phyloP scores from a whole-genome alignment of 1,139 yeast genomes.

The Blastobotrys illinoisensis region DNA sequence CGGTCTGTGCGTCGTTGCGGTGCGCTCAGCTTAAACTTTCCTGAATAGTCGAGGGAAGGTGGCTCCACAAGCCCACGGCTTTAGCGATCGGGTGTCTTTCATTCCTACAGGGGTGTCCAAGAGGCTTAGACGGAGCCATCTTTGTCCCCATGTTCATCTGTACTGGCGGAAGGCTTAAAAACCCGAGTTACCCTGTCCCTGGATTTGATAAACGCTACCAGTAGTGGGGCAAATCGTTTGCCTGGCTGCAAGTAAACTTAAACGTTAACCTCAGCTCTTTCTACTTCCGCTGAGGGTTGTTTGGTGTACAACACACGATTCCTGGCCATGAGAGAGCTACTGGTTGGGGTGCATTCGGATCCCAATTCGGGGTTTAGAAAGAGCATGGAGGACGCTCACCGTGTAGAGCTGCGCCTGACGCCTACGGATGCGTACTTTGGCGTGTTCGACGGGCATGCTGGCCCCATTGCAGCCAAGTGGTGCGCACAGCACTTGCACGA shows the following conservation, averaged over 20 bases:
- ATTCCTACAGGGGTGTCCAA: not conserved
- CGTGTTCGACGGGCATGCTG: slow-evolving; percentile 98
- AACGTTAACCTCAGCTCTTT: not conserved
- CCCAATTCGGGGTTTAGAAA: slow-evolving; percentile 66
- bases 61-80: not conserved
- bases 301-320: not conserved
- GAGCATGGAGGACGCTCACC: slow-evolving; percentile 96
- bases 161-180: not conserved
- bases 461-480: slow-evolving; percentile 90
- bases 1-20: not conserved
- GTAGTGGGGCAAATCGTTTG: not conserved
- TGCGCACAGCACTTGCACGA: slow-evolving; percentile 83
- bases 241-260: not conserved
- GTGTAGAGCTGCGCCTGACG: slow-evolving; percentile 87
- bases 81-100: not conserved
- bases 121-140: not conserved
- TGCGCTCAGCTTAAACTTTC: not conserved
- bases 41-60: not conserved
- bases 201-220: not conserved
- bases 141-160: not conserved
- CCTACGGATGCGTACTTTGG: slow-evolving; percentile 96
- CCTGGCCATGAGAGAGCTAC: not conserved
- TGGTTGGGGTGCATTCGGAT: not conserved
- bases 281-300: not conserved
- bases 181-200: not conserved